phyloP scores from a whole-genome alignment of 2,329 filamentous ascomycete genomes.

The Cryphonectria parasitica region DNA sequence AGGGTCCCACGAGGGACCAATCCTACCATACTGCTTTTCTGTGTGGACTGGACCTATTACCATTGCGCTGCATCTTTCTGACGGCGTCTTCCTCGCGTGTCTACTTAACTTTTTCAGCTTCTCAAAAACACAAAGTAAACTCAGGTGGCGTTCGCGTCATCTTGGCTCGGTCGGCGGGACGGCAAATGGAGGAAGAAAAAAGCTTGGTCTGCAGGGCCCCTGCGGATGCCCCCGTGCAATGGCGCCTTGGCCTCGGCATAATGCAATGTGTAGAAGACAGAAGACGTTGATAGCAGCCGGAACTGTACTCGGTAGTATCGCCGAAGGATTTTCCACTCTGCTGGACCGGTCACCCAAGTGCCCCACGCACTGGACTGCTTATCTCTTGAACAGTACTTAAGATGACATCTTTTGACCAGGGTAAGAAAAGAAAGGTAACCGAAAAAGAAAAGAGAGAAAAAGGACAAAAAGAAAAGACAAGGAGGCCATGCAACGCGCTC shows the following conservation, averaged over 20 bases:
- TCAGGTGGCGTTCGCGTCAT: background rate
- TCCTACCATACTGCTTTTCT: too few species aligned
- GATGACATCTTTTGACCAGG: background rate
- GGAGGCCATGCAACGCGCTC: background rate
- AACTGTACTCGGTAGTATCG: background rate
- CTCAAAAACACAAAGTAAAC: too few species aligned
- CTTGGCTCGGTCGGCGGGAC: background rate
- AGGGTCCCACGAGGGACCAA: background rate
- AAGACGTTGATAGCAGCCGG: background rate
- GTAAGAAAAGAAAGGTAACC: background rate
- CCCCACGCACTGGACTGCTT: background rate
- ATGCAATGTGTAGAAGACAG: background rate
- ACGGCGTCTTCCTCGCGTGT: background rate
- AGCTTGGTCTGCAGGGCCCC: background rate
- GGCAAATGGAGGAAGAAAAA: background rate
- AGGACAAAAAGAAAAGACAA: background rate
- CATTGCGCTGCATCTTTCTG: background rate
- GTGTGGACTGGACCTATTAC: too few species aligned
- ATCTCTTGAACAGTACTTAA: background rate
- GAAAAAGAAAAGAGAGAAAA: background rate
- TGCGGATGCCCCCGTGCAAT: background rate
- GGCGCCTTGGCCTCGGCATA: constrained; percentile 2
- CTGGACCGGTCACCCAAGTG: background rate
- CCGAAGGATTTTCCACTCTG: background rate
- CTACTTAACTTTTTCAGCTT: too few species aligned